Base-by-base conservation (phyloP, 108 stramenopile genomes). In the Fistulifera pelliculosa region DNA sequence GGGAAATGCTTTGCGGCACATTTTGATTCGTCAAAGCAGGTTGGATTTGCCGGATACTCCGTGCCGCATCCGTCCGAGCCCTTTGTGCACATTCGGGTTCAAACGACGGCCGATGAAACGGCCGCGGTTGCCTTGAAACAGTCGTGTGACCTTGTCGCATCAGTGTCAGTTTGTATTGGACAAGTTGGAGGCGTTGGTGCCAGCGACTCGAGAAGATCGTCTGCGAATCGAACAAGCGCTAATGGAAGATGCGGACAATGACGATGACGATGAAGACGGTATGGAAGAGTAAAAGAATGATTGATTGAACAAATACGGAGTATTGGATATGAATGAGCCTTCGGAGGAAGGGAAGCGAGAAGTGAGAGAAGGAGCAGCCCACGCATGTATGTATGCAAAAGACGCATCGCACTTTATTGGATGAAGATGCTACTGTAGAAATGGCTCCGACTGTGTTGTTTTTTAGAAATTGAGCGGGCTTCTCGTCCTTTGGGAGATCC, bases 61-160 rank as follows among this genome's bases (percentile, higher is more conserved):
- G 94, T 97, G 21, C 96, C 96, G 3, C 96, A 97, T 75, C 96
- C 96, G 2, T 78, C 79, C 28, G 96, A 97, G 57, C 96, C 96
- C 19, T 75, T 94, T 18, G 93, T 97, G 47, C 90, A 97, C 64
- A 44, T 97, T 16, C 73, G 96, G 15, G 75, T 97, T 0, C 96
- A 97, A 64, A 90, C 90, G 1, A 61, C 53, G 21, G 48, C 62
- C 16, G 26, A 47, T n/a, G 17, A 60, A 24, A 78, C 81, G n/a
- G 85, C 89, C 1, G 48, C 77, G 25, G 68, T 75, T 8, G 82
- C 80, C 10, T 55, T 90, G 39, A 75, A 82, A 63, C 76, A 81
- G 38, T 69, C 89, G 11, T 90, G 89, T 58, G 47, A 90, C 89
- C 16, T 55, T 90, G 28, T 40, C 60, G 16, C 42, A 71, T 11